phyloP scores from a whole-genome alignment of 2,329 filamentous ascomycete species.

The Pezicula carpinea region DNA sequence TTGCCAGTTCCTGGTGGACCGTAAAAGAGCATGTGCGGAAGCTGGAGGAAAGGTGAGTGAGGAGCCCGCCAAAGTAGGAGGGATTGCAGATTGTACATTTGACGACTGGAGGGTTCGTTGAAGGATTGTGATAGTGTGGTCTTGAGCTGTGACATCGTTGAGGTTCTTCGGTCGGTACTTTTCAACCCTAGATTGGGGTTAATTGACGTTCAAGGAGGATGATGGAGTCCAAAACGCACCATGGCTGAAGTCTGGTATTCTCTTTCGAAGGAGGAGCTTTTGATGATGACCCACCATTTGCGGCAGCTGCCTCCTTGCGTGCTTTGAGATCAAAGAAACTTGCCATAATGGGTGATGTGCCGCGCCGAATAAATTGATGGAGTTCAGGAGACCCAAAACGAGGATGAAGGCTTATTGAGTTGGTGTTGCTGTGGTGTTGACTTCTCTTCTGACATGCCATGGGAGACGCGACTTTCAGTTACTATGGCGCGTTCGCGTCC shows the following conservation, averaged over 20 bases:
- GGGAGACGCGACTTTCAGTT: no score
- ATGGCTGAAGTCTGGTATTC: conserved; percentile 70
- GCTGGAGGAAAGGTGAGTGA: conserved; percentile 39
- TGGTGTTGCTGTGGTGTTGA: no score
- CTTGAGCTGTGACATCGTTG: conserved; percentile 92
- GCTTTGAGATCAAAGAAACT: conserved; percentile 97
- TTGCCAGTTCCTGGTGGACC: conserved; percentile 96
- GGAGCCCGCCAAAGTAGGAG: not conserved
- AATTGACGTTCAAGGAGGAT: not conserved
- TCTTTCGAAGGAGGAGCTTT: conserved; percentile 64
- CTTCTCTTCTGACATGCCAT: no score
- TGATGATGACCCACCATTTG: conserved; percentile 55
- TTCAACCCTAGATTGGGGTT: conserved; percentile 28
- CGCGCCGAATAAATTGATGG: no score
- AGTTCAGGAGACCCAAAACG: not conserved
- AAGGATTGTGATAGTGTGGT: conserved; percentile 91
- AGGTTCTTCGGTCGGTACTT: conserved; percentile 85
- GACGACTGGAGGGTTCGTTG: conserved; percentile 90
- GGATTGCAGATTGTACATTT: conserved; percentile 53
- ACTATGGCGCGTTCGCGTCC: no score
- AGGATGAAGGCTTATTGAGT: no score
- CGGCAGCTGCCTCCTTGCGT: conserved; percentile 70
- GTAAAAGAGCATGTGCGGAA: conserved; percentile 99
- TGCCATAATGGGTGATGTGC: conserved; percentile 53
- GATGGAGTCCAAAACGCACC: conserved; percentile 50